phyloP scores from a whole-genome alignment of 306 rosid species.

The Trichosanthes cucumerina region DNA sequence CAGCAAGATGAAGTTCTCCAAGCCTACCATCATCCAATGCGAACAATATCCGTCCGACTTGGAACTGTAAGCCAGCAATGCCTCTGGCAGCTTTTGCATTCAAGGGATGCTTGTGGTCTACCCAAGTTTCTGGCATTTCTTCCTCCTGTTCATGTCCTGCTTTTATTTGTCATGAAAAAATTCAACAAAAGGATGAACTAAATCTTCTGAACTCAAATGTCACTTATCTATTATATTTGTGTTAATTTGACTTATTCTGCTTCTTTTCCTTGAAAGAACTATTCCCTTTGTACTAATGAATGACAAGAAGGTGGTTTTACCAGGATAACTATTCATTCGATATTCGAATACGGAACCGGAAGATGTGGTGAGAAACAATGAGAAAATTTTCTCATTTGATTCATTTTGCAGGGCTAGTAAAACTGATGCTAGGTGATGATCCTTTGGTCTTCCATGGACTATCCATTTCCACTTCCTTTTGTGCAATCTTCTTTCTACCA shows the following conservation, averaged over 20 bases:
- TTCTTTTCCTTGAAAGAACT: not conserved
- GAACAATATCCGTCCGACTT: constrained; percentile 54
- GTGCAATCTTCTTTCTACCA: constrained; percentile 71
- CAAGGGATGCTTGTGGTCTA: constrained; percentile 57
- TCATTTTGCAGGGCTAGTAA: constrained; percentile 48
- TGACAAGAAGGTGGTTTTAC: constrained; percentile 23
- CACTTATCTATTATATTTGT: not conserved
- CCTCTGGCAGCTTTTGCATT: constrained; percentile 81
- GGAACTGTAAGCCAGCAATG: constrained; percentile 54
- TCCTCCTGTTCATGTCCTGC: constrained; percentile 39
- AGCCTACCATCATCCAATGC: constrained; percentile 76
- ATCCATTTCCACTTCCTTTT: constrained; percentile 97
- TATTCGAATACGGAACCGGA: constrained; percentile 64
- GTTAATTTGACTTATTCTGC: not conserved
- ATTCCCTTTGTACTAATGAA: not conserved
- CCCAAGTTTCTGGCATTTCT: constrained; percentile 49
- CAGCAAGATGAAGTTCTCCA: constrained; percentile 62
- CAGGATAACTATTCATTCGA: constrained; percentile 41
- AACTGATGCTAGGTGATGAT: constrained; percentile 58
- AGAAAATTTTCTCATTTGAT: constrained; percentile 35
- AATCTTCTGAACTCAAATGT: not conserved
- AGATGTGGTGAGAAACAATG: constrained; percentile 63
- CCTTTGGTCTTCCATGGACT: constrained; percentile 63
- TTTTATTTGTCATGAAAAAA: constrained; percentile 12
- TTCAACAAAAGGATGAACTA: not conserved